phyloP scores from a whole-genome alignment of 176 grass and related monocot genomes.

The Oryza meridionalis region DNA sequence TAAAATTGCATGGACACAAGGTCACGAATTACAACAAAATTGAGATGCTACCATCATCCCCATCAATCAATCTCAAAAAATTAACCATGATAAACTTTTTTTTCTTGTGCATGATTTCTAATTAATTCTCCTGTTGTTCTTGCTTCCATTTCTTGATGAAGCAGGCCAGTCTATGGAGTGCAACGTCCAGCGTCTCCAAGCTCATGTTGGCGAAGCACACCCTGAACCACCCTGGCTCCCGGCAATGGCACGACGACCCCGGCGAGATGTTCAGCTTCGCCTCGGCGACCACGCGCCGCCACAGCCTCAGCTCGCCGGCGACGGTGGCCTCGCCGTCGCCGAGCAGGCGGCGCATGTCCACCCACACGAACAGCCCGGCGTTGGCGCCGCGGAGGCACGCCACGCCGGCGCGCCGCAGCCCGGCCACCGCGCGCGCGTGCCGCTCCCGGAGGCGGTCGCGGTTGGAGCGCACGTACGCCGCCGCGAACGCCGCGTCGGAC shows the following conservation, averaged over 20 bases:
- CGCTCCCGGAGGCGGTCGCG: slow-evolving; percentile 55
- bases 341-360: slow-evolving; percentile 63
- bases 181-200: slow-evolving; percentile 68
- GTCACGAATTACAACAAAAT: neutral
- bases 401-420: slow-evolving; percentile 57
- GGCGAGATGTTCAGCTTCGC: slow-evolving; percentile 85
- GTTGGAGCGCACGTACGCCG: slow-evolving; percentile 67
- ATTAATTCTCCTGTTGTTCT: neutral
- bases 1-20: too few relatives aligned
- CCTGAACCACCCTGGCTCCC: slow-evolving; percentile 85
- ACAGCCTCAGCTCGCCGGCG: slow-evolving; percentile 66
- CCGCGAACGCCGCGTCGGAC: slow-evolving; percentile 58
- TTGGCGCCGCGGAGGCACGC: slow-evolving; percentile 65
- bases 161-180: slow-evolving; percentile 56
- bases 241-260: slow-evolving; percentile 86
- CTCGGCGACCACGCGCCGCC: slow-evolving; percentile 59
- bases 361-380: slow-evolving; percentile 85
- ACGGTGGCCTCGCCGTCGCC: slow-evolving; percentile 37
- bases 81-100: neutral
- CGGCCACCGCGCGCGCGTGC: slow-evolving; percentile 57
- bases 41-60: neutral
- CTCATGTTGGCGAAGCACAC: slow-evolving; percentile 96
- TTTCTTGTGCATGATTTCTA: neutral
- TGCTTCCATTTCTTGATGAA: slow-evolving; percentile 64
- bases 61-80: neutral